phyloP scores from a whole-genome alignment of 192 early-diverging fungal species.

The Endogone sp. region DNA sequence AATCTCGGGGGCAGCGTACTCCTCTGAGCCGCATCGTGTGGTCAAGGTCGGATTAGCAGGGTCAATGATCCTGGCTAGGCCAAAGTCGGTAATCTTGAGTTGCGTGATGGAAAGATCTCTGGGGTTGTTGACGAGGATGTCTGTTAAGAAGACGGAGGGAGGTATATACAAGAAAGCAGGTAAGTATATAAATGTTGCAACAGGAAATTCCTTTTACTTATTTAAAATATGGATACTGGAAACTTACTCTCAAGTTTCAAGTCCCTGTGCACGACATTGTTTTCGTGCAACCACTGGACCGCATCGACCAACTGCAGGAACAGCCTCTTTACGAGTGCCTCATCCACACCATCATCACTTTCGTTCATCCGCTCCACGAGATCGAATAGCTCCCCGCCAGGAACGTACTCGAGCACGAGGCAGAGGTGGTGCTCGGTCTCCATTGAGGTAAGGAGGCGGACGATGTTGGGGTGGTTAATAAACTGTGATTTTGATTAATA shows the following conservation, averaged over 20 bases:
- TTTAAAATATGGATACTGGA: neutral
- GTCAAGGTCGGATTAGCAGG: conserved; percentile 33
- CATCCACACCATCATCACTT: conserved; percentile 30
- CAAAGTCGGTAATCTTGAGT: conserved; percentile 68
- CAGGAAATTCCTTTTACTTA: neutral
- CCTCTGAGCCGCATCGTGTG: conserved; percentile 68
- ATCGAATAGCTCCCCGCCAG: conserved; percentile 75
- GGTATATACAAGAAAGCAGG: conserved; percentile 32
- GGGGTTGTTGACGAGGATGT: neutral
- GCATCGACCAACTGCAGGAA: conserved; percentile 52
- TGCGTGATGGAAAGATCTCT: neutral
- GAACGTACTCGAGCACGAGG: conserved; percentile 66
- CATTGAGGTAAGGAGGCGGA: conserved; percentile 55
- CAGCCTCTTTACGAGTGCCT: conserved; percentile 40
- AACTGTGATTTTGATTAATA: conserved; percentile 19
- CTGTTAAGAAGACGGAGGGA: neutral
- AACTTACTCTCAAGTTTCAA: conserved; percentile 61
- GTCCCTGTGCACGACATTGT: conserved; percentile 63
- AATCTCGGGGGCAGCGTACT: conserved; percentile 76
- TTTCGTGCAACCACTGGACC: conserved; percentile 59
- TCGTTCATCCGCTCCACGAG: conserved; percentile 43
- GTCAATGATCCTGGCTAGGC: conserved; percentile 50
- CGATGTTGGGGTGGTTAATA: conserved; percentile 66
- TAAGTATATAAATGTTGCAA: neutral
- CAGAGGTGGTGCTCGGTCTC: conserved; percentile 60